Conservation (phyloP, 2,329 filamentous ascomycete species). For the Clonostachys chloroleuca region DNA sequence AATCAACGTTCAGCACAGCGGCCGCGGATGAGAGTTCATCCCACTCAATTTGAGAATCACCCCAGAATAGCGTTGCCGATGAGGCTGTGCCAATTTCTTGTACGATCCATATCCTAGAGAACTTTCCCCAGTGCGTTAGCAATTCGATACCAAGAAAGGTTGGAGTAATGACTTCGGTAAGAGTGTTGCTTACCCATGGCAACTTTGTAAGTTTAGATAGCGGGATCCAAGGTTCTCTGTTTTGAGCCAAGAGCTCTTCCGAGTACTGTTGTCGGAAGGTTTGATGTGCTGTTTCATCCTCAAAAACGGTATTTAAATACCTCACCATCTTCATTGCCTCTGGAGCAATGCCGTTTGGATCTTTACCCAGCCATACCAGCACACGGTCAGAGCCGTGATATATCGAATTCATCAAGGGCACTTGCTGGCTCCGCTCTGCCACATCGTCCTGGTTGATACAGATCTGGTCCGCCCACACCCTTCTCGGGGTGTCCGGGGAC, state of each 20-base stretch:
- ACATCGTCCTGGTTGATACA: slow-evolving; percentile 32
- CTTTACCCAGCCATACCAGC: slow-evolving; percentile 27
- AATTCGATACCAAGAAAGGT: not conserved
- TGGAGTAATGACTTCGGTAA: not conserved
- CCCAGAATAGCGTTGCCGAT: slow-evolving; percentile 26
- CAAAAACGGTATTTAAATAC: slow-evolving; percentile 18
- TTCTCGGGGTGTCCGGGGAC: slow-evolving; percentile 11
- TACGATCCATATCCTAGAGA: slow-evolving; percentile 28
- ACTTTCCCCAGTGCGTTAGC: slow-evolving; percentile 11
- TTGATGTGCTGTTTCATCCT: slow-evolving; percentile 18
- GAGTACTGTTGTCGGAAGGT: slow-evolving; percentile 19
- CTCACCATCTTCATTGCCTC: slow-evolving; percentile 18
- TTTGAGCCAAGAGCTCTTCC: slow-evolving; percentile 18
- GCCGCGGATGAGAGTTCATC: slow-evolving; percentile 20
- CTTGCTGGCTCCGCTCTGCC: slow-evolving; percentile 25
- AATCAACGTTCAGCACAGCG: slow-evolving; percentile 21
- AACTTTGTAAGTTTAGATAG: slow-evolving; percentile 20
- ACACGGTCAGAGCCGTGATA: slow-evolving; percentile 23
- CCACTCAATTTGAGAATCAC: slow-evolving; percentile 22
- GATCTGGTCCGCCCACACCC: slow-evolving; percentile 32
- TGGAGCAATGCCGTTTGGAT: slow-evolving; percentile 15
- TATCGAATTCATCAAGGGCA: slow-evolving; percentile 29
- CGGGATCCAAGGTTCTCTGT: slow-evolving; percentile 19
- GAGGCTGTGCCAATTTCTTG: slow-evolving; percentile 27
- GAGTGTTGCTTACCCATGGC: slow-evolving; percentile 19